Base-by-base conservation (phyloP, 306 rosid species). In the Fagus crenata region DNA sequence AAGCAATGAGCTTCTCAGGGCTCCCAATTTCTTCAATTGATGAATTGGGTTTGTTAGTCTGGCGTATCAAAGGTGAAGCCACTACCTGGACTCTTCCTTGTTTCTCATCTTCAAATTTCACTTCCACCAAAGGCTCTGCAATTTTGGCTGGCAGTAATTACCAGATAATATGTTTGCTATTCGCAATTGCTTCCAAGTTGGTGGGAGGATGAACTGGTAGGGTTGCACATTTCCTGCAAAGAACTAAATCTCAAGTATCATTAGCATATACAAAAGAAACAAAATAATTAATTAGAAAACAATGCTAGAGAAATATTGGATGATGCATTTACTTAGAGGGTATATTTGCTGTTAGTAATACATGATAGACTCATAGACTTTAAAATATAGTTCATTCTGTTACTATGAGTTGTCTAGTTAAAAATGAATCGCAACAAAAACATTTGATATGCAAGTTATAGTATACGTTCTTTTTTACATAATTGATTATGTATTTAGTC, bases 71-170 rank as follows among this genome's bases (percentile, higher is more conserved):
- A 72, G 97, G 97, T 0, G 98, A 95, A 61, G 92, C 98, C 49
- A 95, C 97, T 8, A 92, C 90, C 86, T 95, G 97, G 79, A 95
- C 73, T 84, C 89, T 95, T 31, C 98, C 98, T 73, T 92, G 98
- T 17, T 85, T 92, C 37, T 90, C 97, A 80, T 95, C 97, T 82
- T 95, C 98, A 77, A 95, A 95, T 77, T 92, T 92, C 22, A 95
- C 98, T 86, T 92, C 98, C 13, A 95, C 92, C 98, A 97, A 95
- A 1, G 98, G 98, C 89, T 95, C 98, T 56, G 97, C 98, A 81
- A 95, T 79, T 92, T 95, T 37, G 98, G 98, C 79, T 95, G 97
- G 78, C 98, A 95, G 86, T 95, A 95, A 81, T 95, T 95, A 60
- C 98, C 98, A n/a, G 97, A 95, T 78, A 95, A 77, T 72, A 95